Conservation (phyloP, 192 early-diverging fungal genomes). For the Dissophora ornata region DNA sequence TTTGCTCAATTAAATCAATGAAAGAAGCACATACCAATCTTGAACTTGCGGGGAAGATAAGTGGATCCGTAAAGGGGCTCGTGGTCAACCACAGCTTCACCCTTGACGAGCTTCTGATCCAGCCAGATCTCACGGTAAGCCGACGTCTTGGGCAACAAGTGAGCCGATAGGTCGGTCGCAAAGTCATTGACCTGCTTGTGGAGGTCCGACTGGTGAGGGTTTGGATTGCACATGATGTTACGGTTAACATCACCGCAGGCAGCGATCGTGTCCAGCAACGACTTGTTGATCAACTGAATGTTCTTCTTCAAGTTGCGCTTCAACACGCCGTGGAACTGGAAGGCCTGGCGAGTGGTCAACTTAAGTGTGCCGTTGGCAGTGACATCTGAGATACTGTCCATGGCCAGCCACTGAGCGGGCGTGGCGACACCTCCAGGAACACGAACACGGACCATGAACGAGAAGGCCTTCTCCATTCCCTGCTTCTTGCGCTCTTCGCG, state of each 20-base stretch:
- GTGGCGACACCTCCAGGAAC: slow-evolving; percentile 92
- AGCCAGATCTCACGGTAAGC: slow-evolving; percentile 99
- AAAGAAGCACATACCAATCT: slow-evolving; percentile 71
- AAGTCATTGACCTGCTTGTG: slow-evolving; percentile 85
- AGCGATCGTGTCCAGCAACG: slow-evolving; percentile 91
- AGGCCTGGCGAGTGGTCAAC: slow-evolving; percentile 96
- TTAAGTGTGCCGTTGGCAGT: slow-evolving; percentile 91
- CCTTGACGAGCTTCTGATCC: slow-evolving; percentile 88
- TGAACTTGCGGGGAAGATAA: slow-evolving; percentile 97
- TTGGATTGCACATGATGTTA: slow-evolving; percentile 94
- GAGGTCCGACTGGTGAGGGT: slow-evolving; percentile 81
- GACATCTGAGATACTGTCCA: slow-evolving; percentile 89
- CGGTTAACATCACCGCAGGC: slow-evolving; percentile 99
- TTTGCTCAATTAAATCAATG: neutral
- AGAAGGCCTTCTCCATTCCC: slow-evolving; percentile 91
- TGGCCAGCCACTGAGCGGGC: slow-evolving; percentile 91
- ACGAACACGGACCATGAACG: slow-evolving; percentile 97
- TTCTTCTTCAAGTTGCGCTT: slow-evolving; percentile 89
- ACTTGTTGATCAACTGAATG: slow-evolving; percentile 93
- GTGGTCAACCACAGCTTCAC: slow-evolving; percentile 80
- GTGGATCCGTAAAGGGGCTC: slow-evolving; percentile 95
- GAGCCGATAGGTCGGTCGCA: slow-evolving; percentile 73
- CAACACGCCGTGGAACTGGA: slow-evolving; percentile 96
- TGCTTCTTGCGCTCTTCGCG: slow-evolving; percentile 85
- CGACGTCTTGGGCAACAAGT: slow-evolving; percentile 85